phyloP scores from a whole-genome alignment of 768 basidiomycete genomes.

The Amanita brunnescens region DNA sequence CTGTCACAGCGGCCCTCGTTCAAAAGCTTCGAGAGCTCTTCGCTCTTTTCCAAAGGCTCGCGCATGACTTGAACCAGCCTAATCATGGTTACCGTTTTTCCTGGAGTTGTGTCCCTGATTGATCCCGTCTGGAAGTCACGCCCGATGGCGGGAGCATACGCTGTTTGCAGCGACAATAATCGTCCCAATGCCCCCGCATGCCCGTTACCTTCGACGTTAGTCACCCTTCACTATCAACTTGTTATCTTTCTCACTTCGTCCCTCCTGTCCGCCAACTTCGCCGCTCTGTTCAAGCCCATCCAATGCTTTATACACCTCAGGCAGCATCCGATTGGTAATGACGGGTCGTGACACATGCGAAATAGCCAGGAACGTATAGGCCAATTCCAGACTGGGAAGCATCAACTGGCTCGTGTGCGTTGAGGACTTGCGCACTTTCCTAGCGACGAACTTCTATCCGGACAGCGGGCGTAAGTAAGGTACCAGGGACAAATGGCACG shows the following conservation, averaged over 20 bases:
- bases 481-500: too few species aligned
- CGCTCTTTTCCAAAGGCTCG: too few species aligned
- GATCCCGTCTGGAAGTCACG: too few species aligned
- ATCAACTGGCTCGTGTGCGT: constrained; percentile 60
- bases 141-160: too few species aligned
- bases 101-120: too few species aligned
- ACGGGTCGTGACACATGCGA: constrained; percentile 63
- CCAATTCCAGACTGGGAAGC: constrained; percentile 80
- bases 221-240: constrained; percentile 17
- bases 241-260: constrained; percentile 11
- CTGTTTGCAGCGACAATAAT: too few species aligned
- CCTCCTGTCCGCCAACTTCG: too few species aligned
- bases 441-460: constrained; percentile 71
- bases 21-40: too few species aligned
- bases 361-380: constrained; percentile 73
- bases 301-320: constrained; percentile 47
- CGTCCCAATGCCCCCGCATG: constrained; percentile 68
- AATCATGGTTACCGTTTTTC: too few species aligned
- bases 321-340: constrained; percentile 56
- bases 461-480: too few species aligned
- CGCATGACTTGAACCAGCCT: too few species aligned
- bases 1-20: too few species aligned
- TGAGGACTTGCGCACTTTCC: constrained; percentile 81
- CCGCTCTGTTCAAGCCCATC: constrained; percentile 29
- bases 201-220: constrained; percentile 30